Percentiles rank a stretch among this genome's conserved stretches.
phyloP scores from a whole-genome alignment of 345 rosid genomes.

The Populus euphratica region DNA sequence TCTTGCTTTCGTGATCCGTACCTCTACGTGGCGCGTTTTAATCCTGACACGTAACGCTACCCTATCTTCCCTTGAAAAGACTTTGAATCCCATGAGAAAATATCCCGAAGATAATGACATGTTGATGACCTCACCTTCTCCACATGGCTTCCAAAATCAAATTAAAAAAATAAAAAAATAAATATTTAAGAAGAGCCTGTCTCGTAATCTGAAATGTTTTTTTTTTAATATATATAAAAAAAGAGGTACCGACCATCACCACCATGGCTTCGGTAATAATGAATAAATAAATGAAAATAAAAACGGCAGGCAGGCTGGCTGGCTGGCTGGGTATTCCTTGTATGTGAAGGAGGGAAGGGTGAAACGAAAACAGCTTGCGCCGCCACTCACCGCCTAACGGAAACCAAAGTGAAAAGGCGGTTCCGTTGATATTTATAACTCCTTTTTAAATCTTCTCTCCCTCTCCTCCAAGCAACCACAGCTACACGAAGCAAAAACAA shows the following conservation, averaged over 20 bases:
- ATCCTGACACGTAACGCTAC: no score
- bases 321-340: neutral
- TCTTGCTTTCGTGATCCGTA: no score
- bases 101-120: no score
- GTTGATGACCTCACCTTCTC: no score
- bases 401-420: neutral
- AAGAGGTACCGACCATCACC: neutral
- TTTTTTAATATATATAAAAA: neutral
- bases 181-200: neutral
- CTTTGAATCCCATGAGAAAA: no score
- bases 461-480: slow-evolving; percentile 10
- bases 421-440: neutral
- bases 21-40: no score
- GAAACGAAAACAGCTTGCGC: slow-evolving; percentile 19
- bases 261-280: neutral
- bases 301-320: neutral
- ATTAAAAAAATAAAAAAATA: no score
- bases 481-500: no score
- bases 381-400: slow-evolving; percentile 17
- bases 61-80: no score
- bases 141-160: no score
- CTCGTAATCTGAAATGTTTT: neutral
- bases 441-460: neutral
- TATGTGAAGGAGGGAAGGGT: neutral
- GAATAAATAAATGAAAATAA: neutral